Evolutionary conservation across 148 eudicot species (phyloP).

Genomic region (Vaccinium myrtillus): DNA sequence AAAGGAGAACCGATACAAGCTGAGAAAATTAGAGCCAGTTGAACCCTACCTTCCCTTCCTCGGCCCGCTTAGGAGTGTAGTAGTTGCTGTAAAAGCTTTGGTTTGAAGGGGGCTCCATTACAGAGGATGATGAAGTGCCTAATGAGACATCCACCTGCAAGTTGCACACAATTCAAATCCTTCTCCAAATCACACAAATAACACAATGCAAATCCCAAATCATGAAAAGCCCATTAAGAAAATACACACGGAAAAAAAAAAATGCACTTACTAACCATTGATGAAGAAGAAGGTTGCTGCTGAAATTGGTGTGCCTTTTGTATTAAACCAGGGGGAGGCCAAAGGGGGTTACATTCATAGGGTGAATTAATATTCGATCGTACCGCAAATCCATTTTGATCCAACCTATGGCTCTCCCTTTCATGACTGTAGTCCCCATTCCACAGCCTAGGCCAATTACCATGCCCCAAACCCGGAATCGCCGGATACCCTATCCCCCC

Average conservation of each 20-base stretch:
- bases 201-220: background rate
- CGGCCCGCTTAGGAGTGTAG: slow-evolving; percentile 44
- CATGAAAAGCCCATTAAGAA: background rate
- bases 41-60: slow-evolving; percentile 53
- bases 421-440: slow-evolving; percentile 42
- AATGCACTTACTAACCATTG: slow-evolving; percentile 40
- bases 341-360: slow-evolving; percentile 34
- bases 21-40: background rate
- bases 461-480: slow-evolving; percentile 24
- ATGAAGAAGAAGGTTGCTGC: slow-evolving; percentile 40
- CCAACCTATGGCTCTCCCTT: slow-evolving; percentile 34
- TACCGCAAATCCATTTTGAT: slow-evolving; percentile 28
- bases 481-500: slow-evolving; percentile 31
- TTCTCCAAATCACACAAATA: background rate
- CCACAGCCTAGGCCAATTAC: slow-evolving; percentile 41
- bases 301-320: slow-evolving; percentile 49
- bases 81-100: slow-evolving; percentile 47
- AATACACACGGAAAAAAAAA: background rate
- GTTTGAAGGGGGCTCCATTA: slow-evolving; percentile 92
- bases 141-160: slow-evolving; percentile 49
- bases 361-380: slow-evolving; percentile 25
- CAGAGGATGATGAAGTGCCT: slow-evolving; percentile 43
- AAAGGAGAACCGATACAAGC: background rate
- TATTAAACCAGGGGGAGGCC: slow-evolving; percentile 27
- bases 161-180: slow-evolving; percentile 11